Evolutionary conservation across 2,329 filamentous ascomycete species (phyloP).

Genomic region (Penicillium aurantiogriseum): DNA sequence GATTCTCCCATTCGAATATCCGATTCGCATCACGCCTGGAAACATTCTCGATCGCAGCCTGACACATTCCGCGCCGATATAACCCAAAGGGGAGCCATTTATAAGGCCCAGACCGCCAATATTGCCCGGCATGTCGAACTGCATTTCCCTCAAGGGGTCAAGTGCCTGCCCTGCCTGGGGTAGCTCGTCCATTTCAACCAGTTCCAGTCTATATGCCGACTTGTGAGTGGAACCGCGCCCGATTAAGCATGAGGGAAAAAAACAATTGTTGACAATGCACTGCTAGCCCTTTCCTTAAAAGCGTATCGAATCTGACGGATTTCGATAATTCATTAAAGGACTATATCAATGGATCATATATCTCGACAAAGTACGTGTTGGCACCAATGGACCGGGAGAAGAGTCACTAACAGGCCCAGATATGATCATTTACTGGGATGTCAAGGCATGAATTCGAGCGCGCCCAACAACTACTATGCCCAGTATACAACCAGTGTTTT

Average conservation of each 20-base stretch:
- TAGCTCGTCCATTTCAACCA: constrained; percentile 68
- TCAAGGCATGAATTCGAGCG: constrained; percentile 69
- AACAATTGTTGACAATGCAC: constrained; percentile 27
- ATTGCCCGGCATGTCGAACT: constrained; percentile 39
- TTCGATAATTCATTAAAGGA: constrained; percentile 73
- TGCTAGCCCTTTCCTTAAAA: constrained; percentile 76
- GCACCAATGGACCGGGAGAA: background rate
- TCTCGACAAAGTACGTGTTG: constrained; percentile 68
- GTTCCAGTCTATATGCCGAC: constrained; percentile 54
- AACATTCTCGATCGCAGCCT: constrained; percentile 10
- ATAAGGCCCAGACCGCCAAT: constrained; percentile 9
- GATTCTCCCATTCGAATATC: constrained; percentile 3
- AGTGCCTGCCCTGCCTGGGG: constrained; percentile 70
- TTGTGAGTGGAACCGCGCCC: constrained; percentile 57
- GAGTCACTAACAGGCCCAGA: constrained; percentile 49
- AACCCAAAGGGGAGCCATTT: background rate
- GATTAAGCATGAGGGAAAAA: constrained; percentile 19
- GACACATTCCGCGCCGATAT: constrained; percentile 22
- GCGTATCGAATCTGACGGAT: constrained; percentile 69
- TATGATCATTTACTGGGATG: constrained; percentile 82
- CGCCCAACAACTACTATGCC: constrained; percentile 81
- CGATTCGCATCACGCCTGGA: constrained; percentile 1
- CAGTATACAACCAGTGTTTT: constrained; percentile 89
- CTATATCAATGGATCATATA: constrained; percentile 74
- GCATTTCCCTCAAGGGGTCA: constrained; percentile 70